Evolutionary conservation across 2,329 filamentous ascomycete genomes (phyloP), one percentile per base, ranked within the genome.

Genomic region (Podosphaera fusca): DNA sequence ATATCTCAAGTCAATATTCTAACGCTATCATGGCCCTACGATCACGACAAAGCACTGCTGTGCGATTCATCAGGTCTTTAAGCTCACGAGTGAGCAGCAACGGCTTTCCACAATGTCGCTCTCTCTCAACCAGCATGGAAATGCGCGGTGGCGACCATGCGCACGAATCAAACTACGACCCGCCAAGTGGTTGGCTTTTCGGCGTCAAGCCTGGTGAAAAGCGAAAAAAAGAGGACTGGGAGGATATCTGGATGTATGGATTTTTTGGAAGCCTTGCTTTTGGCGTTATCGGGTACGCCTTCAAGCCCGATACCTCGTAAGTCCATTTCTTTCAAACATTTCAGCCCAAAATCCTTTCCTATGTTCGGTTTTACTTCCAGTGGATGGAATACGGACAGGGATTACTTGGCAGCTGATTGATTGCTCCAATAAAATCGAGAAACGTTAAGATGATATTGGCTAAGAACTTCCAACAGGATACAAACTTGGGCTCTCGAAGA

Each of bases 401-500:
- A 21, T 21, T 21, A 21, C 21, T 21, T 21, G 21, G 21, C 21
- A 21, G 21, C 21, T 21, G 21, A 21, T 21, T 21, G 21, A 21
- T 21, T 21, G 21, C 21, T 21, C 21, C 21, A 21, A 38, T 58
- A 56, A n/a, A 45, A n/a, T 34, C 31, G 55, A 8, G 51, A 52
- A 55, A 21, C 29, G 49, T 38, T n/a, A 14, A n/a, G 29, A 45
- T 33, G 30, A 55, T 14, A 54, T 42, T 59, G 56, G 58, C 47
- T 53, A 29, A 50, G 30, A 8, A 21, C 21, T 29, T 42, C 40
- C 46, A 14, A 55, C 66, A 98, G 92, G 71, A 95, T 98, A 80
- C 92, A 96, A 76, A 96, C 90, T 57, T 98, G 92, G 92, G 92
- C 92, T 61, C 81, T 98, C 49, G 92, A 98, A 73, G 92, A 98